Evolutionary conservation across 768 basidiomycete genomes (phyloP).

Genomic region (Dentipellis sp.): DNA sequence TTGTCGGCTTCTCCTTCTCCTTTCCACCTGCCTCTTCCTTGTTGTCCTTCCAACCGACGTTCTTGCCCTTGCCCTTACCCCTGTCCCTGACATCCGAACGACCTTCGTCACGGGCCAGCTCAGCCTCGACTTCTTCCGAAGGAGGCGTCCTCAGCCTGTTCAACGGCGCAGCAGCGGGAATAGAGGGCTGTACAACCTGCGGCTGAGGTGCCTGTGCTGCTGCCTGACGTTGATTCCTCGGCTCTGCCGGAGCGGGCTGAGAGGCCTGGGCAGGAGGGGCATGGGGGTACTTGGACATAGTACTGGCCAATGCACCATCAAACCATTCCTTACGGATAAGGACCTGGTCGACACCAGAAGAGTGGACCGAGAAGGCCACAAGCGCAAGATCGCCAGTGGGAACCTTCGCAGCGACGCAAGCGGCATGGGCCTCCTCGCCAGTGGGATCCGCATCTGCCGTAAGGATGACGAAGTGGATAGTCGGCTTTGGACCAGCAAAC

Average conservation of each 20-base stretch:
- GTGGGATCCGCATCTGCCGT: constrained; percentile 77
- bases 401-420: constrained; percentile 75
- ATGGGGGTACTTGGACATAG: constrained; percentile 55
- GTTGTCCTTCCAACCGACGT: constrained; percentile 47
- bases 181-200: background rate
- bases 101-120: constrained; percentile 49
- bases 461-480: constrained; percentile 84
- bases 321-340: constrained; percentile 83
- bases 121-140: constrained; percentile 66
- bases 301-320: constrained; percentile 50
- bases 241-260: constrained; percentile 15
- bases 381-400: constrained; percentile 68
- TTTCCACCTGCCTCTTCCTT: constrained; percentile 25
- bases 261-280: constrained; percentile 23
- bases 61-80: constrained; percentile 48
- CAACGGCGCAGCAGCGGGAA: constrained; percentile 20
- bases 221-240: constrained; percentile 12
- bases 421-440: constrained; percentile 76
- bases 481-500: constrained; percentile 75
- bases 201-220: constrained; percentile 9
- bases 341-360: constrained; percentile 82
- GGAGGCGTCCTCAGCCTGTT: constrained; percentile 54
- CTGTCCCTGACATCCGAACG: constrained; percentile 46
- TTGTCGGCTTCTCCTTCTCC: constrained; percentile 33
- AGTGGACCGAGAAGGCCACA: constrained; percentile 84